A percentile compares a stretch with the other conserved stretches of the same genome.
Conservation (phyloP, 305 asterid genomes). For the Caryopteris hybrid region DNA sequence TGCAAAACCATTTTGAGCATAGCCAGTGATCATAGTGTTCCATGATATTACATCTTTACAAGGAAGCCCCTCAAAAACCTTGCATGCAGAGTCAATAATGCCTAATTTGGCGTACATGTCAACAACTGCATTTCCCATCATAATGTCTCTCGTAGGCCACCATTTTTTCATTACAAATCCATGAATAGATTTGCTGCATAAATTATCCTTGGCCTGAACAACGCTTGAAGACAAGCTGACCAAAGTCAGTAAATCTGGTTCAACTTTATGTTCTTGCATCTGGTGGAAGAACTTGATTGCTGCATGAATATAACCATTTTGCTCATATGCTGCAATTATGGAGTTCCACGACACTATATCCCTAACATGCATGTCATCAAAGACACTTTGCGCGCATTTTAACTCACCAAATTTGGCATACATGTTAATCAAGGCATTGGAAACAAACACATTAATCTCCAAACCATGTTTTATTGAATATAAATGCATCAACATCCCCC, state of each 20-base stretch:
- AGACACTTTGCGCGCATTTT: constrained; percentile 42
- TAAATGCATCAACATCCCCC: constrained; percentile 55
- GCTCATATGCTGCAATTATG: constrained; percentile 73
- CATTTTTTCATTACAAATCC: constrained; percentile 53
- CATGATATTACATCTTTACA: constrained; percentile 63
- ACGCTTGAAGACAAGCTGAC: constrained; percentile 65
- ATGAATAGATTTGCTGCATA: constrained; percentile 51
- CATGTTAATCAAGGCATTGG: constrained; percentile 80
- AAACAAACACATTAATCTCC: constrained; percentile 57
- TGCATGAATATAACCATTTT: constrained; percentile 43
- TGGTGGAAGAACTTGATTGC: constrained; percentile 42
- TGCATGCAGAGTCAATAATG: constrained; percentile 42
- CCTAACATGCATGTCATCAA: constrained; percentile 46
- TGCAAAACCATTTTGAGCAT: constrained; percentile 77
- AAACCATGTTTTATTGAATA: constrained; percentile 55
- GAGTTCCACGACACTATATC: constrained; percentile 84
- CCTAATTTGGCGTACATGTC: constrained; percentile 92
- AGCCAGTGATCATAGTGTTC: constrained; percentile 71
- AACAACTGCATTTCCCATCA: constrained; percentile 66
- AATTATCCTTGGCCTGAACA: constrained; percentile 47
- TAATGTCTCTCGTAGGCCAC: constrained; percentile 43
- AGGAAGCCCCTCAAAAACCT: constrained; percentile 46
- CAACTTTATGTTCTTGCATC: constrained; percentile 43
- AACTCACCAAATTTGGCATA: constrained; percentile 66
- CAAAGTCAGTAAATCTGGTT: constrained; percentile 64